Percentiles rank a stretch among this genome's conserved stretches.
Evolutionary conservation across 257 asterid species (phyloP).

Genomic region (Verbascum thapsus): DNA sequence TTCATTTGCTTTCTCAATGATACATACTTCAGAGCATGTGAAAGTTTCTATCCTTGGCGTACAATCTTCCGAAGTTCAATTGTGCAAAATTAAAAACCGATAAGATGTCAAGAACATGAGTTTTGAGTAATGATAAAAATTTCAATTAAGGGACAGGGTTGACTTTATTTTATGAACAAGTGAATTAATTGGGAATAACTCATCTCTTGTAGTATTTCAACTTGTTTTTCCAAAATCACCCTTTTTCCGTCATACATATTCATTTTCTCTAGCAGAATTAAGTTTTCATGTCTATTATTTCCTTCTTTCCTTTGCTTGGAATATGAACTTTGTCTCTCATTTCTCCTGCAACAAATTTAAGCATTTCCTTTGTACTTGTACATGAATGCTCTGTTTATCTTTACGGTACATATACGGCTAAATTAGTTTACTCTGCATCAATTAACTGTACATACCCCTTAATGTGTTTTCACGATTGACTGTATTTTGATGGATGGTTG

Average conservation of each 20-base stretch:
- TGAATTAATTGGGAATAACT: neutral
- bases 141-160: neutral
- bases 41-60: neutral
- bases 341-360: neutral
- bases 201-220: neutral
- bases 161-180: neutral
- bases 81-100: neutral
- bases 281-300: neutral
- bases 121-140: neutral
- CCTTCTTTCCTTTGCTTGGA: neutral
- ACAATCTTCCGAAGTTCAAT: neutral
- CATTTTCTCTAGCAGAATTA: neutral
- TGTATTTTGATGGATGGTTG: conserved; percentile 15
- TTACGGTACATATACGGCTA: neutral
- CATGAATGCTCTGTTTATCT: neutral
- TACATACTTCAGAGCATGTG: neutral
- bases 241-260: neutral
- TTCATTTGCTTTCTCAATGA: conserved; percentile 15
- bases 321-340: neutral
- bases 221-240: neutral
- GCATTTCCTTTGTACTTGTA: neutral
- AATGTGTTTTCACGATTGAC: neutral
- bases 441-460: neutral
- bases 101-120: neutral
- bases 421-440: neutral